Percentiles rank a stretch among this genome's conserved stretches.
phyloP scores from a whole-genome alignment of 352 stramenopile species.

The Peronosclerospora sorghi region DNA sequence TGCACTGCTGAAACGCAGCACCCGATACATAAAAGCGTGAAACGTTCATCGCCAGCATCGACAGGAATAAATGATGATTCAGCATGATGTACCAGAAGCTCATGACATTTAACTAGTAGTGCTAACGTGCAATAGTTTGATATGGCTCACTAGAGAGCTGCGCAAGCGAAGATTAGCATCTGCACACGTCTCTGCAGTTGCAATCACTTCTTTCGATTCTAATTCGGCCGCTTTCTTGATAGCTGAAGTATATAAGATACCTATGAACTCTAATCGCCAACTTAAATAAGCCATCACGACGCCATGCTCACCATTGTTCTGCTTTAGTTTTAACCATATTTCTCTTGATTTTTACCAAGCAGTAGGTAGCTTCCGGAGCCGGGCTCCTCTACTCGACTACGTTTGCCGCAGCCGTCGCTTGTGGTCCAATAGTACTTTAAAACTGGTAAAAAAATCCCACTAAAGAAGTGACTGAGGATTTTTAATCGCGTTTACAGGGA shows the following conservation, averaged over 20 bases:
- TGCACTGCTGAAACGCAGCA: conserved; percentile 78
- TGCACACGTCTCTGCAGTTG: conserved; percentile 14
- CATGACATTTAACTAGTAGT: neutral
- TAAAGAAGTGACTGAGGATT: too few relatives aligned
- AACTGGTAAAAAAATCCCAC: too few relatives aligned
- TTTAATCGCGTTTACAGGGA: conserved; percentile 2
- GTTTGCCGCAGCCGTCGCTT: conserved; percentile 8
- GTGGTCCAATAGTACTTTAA: conserved; percentile 1
- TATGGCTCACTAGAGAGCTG: conserved; percentile 21
- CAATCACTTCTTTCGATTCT: conserved; percentile 14
- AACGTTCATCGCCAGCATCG: neutral
- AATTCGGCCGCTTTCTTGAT: conserved; percentile 19
- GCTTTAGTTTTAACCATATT: conserved; percentile 20
- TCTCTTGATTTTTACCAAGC: conserved; percentile 18
- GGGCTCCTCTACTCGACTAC: conserved; percentile 4
- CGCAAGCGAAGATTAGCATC: conserved; percentile 22
- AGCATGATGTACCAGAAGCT: conserved; percentile 4
- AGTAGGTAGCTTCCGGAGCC: conserved; percentile 9
- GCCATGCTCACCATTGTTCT: conserved; percentile 12
- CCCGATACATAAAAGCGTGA: conserved; percentile 13
- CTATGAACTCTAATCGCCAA: neutral
- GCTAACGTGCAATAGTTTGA: neutral
- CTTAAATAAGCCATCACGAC: neutral
- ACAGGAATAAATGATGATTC: conserved; percentile 2
- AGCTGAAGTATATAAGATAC: conserved; percentile 3